Evolutionary conservation across 2,329 filamentous ascomycete genomes (phyloP).

Genomic region (Aspergillus aculeatus): DNA sequence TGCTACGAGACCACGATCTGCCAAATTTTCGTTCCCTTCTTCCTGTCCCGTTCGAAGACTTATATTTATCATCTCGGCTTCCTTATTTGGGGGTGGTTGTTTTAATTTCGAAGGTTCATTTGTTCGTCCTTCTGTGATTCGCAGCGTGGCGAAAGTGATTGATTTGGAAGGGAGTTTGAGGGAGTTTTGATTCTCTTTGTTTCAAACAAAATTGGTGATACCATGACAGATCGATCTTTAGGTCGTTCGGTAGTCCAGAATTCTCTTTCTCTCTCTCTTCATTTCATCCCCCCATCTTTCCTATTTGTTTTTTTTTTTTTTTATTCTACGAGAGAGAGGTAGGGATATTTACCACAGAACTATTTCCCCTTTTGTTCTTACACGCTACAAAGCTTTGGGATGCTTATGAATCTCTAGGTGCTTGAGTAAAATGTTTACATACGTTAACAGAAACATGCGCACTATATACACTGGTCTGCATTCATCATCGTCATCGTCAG

Average conservation of each 20-base stretch:
- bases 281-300: neutral
- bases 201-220: neutral
- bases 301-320: neutral
- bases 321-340: neutral
- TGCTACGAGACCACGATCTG: conserved; percentile 2
- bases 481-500: neutral
- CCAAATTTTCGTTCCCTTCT: neutral
- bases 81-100: neutral
- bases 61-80: neutral
- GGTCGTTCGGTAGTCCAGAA: conserved; percentile 40
- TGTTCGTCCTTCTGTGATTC: conserved; percentile 4
- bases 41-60: neutral
- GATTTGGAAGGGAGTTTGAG: neutral
- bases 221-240: neutral
- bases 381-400: too few species aligned
- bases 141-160: conserved; percentile 13
- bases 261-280: neutral
- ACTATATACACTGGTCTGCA: neutral
- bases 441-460: neutral
- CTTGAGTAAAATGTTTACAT: neutral
- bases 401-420: neutral
- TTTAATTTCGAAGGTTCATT: neutral
- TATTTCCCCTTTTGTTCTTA: neutral
- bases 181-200: conserved; percentile 1
- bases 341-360: neutral